Evolutionary conservation across 2,329 filamentous ascomycete genomes (phyloP), one percentile per base, ranked within the genome.

Genomic region (Tolypocladium inflatum): DNA sequence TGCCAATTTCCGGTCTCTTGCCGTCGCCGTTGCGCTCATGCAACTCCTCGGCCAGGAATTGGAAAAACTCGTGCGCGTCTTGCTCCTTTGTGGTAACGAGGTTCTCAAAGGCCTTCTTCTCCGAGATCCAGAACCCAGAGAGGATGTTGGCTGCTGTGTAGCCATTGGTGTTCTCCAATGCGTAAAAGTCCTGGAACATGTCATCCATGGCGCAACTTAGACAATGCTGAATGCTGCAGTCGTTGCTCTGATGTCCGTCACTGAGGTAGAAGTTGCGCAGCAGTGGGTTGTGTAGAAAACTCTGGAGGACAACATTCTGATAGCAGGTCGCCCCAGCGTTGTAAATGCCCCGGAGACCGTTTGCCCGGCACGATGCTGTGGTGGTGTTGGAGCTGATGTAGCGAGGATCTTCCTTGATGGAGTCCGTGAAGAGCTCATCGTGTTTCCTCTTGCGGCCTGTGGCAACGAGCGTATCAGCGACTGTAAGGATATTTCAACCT

Each of bases 281-380:
- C 51, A 97, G 81, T 0, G 93, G 93, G 68, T 97, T 97, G 75
- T 97, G 93, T 57, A 97, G 83, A 65, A 99, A 86, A 58, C 89
- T 91, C 72, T 97, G 94, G 19, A 99, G 80, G 54, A 97, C 91
- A 37, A 97, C 93, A 66, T 94, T 96, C 81, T 97, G 93, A 74
- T 97, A 99, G 76, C 93, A 99, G 13, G 94, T 97, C 59, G 95
- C 91, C n/a, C 93, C 94, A 71, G 96, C 93, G 68, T 97, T 99
- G 74, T 96, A 97, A 60, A 99, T 88, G 38, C 93, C 93, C 41
- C 94, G 86, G 43, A 97, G 83, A 11, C 94, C 93, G 64, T 88
- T 91, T 21, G 91, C 91, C 58, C 90, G 86, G 69, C 93, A 97
- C 15, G 91, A 89, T 8, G 90, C 87, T 58, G 86, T 83, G 35